Percentiles rank a stretch among this genome's conserved stretches.
Evolutionary conservation across 129 eudicot species (phyloP).

Genomic region (Rutidosis leptorrhynchoides): DNA sequence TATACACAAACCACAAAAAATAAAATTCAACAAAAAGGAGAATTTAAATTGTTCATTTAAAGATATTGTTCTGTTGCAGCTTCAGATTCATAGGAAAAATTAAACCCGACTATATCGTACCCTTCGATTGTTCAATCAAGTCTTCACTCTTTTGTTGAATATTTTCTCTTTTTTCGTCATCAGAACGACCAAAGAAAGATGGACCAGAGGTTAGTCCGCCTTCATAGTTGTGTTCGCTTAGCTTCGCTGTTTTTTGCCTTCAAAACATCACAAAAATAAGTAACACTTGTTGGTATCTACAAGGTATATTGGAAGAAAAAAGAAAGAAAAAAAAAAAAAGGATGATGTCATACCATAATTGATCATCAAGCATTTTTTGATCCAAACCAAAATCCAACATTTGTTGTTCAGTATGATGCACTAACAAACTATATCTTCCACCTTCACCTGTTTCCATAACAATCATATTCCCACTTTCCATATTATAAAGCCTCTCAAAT

Average conservation of each 20-base stretch:
- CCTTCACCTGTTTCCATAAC: constrained; percentile 82
- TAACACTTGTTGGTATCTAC: background rate
- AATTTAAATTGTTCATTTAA: too few species aligned
- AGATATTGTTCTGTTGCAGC: background rate
- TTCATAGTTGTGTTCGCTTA: background rate
- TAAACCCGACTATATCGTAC: too few species aligned
- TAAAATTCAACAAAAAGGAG: background rate
- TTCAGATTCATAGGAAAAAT: background rate
- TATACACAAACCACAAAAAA: background rate
- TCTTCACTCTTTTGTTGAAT: background rate
- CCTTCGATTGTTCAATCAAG: background rate
- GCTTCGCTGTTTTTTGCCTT: constrained; percentile 58
- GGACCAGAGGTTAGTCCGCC: background rate
- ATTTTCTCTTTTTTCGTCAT: background rate
- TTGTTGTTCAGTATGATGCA: constrained; percentile 66
- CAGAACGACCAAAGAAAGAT: background rate
- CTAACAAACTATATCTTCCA: constrained; percentile 74
- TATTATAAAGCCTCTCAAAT: constrained; percentile 64
- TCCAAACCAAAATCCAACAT: constrained; percentile 66
- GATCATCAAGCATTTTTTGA: constrained; percentile 66
- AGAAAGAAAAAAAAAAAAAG: background rate
- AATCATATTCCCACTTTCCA: constrained; percentile 56
- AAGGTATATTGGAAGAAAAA: background rate
- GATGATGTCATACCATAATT: constrained; percentile 58
- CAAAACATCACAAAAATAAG: background rate